These are phyloP conservation scores for Fusarium duplospermum DNA, from an alignment of 2,329 filamentous ascomycete genomes.

Conservation along the genomic window DNA sequence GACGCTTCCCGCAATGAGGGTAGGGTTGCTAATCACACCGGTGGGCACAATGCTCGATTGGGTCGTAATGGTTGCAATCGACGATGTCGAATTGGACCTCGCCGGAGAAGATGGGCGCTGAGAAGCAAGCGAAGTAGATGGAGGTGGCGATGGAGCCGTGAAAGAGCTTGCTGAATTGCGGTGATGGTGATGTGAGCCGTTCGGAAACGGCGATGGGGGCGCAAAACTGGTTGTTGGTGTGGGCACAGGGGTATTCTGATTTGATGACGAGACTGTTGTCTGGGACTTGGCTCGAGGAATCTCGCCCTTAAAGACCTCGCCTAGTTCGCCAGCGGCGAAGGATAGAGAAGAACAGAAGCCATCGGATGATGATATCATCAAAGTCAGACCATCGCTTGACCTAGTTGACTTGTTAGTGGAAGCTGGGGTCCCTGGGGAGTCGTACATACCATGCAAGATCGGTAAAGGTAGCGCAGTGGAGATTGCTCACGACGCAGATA, in stretches of 20 bases:
- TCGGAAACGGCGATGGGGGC: slow-evolving; percentile 68
- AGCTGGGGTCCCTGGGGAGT: not conserved
- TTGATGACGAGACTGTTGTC: slow-evolving; percentile 60
- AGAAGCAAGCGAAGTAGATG: slow-evolving; percentile 67
- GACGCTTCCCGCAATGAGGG: slow-evolving; percentile 80
- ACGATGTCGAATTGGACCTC: slow-evolving; percentile 87
- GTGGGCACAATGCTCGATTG: slow-evolving; percentile 62
- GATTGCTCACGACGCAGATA: slow-evolving; percentile 92
- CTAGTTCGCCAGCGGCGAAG: slow-evolving; percentile 86
- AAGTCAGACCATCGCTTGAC: slow-evolving; percentile 63
- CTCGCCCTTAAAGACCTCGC: slow-evolving; percentile 81
- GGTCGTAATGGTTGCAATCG: slow-evolving; percentile 80
- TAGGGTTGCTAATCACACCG: slow-evolving; percentile 78
- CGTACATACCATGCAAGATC: slow-evolving; percentile 87
- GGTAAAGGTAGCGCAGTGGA: slow-evolving; percentile 97
- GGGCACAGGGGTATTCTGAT: slow-evolving; percentile 75
- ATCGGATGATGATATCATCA: slow-evolving; percentile 97
- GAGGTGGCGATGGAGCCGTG: slow-evolving; percentile 66
- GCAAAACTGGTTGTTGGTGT: slow-evolving; percentile 75
- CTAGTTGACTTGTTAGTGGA: slow-evolving; percentile 50
- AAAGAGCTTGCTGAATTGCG: slow-evolving; percentile 69
- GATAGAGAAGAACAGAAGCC: slow-evolving; percentile 95
- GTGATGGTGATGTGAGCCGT: slow-evolving; percentile 63
- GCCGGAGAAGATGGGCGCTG: slow-evolving; percentile 81
- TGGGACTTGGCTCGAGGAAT: slow-evolving; percentile 62